A percentile compares a stretch with the other conserved stretches of the same genome.
Conservation (phyloP, 805 yeast species). For the Candida railenensis region DNA sequence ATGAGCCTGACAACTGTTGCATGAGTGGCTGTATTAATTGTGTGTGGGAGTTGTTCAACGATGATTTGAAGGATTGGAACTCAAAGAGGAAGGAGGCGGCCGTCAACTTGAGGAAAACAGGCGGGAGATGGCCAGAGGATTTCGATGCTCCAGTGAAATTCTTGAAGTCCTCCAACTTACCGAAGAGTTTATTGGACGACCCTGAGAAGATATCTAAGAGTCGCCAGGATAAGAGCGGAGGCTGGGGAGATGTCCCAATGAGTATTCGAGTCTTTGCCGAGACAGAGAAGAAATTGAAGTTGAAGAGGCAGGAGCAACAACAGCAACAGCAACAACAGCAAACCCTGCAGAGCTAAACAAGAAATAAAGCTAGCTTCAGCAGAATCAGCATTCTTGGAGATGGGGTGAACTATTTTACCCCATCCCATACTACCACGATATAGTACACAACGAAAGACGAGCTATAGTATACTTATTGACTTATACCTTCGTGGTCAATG, state of each 20-base stretch:
- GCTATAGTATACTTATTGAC: too few species aligned
- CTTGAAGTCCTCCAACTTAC: conserved; percentile 33
- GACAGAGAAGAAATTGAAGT: conserved; percentile 66
- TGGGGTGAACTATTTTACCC: too few species aligned
- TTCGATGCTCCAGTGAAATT: conserved; percentile 39
- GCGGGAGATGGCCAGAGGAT: conserved; percentile 45
- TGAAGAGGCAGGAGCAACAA: conserved; percentile 7
- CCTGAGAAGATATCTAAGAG: conserved; percentile 16
- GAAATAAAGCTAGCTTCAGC: background rate
- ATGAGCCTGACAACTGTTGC: conserved; percentile 94
- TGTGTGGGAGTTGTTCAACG: conserved; percentile 92
- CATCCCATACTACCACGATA: too few species aligned
- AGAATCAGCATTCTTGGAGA: background rate
- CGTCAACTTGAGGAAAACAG: conserved; percentile 28
- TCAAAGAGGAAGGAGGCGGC: conserved; percentile 58
- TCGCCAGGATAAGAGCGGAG: conserved; percentile 13
- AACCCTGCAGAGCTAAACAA: too few species aligned
- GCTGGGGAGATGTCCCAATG: conserved; percentile 60
- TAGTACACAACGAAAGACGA: too few species aligned
- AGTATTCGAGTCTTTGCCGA: conserved; percentile 81
- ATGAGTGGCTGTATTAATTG: conserved; percentile 97
- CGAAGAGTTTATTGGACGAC: conserved; percentile 29
- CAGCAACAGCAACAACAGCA: background rate
- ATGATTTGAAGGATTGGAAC: conserved; percentile 85
- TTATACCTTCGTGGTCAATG: too few species aligned